Percentiles rank a stretch among this genome's conserved stretches.
Conservation (phyloP, 2,329 filamentous ascomycete species). For the Epichloe baconii region DNA sequence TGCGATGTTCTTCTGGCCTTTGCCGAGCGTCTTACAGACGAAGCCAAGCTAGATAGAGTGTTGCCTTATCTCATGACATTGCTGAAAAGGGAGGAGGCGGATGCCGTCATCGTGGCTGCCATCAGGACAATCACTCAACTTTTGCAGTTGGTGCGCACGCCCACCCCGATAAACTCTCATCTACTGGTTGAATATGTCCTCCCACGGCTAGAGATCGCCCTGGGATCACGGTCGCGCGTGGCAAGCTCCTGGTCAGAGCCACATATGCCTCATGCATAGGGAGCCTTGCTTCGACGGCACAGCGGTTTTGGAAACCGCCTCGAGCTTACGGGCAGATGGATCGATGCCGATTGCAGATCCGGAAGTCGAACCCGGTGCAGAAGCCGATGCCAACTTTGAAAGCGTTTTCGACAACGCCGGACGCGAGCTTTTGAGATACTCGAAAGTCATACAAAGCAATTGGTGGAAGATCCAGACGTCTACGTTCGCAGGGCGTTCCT, state of each 20-base stretch:
- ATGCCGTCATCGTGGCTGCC: slow-evolving; percentile 74
- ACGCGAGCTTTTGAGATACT: slow-evolving; percentile 70
- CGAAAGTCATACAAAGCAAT: slow-evolving; percentile 74
- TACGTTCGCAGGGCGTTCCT: slow-evolving; percentile 84
- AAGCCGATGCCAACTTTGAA: slow-evolving; percentile 59
- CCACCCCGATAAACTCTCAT: slow-evolving; percentile 64
- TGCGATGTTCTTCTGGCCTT: slow-evolving; percentile 90
- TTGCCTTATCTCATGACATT: slow-evolving; percentile 79
- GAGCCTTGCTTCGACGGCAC: slow-evolving; percentile 73
- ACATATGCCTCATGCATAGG: slow-evolving; percentile 90
- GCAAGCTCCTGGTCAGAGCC: slow-evolving; percentile 64
- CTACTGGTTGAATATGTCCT: slow-evolving; percentile 57
- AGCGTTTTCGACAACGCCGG: slow-evolving; percentile 82
- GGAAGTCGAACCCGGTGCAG: slow-evolving; percentile 59
- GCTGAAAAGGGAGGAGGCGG: slow-evolving; percentile 60
- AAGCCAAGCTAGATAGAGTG: slow-evolving; percentile 88
- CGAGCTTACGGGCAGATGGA: slow-evolving; percentile 72
- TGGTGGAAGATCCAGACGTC: slow-evolving; percentile 76
- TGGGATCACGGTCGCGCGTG: slow-evolving; percentile 29
- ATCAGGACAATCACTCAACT: slow-evolving; percentile 81
- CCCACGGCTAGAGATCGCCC: slow-evolving; percentile 44
- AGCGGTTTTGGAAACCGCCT: slow-evolving; percentile 83
- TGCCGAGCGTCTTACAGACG: slow-evolving; percentile 80
- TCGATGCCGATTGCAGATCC: slow-evolving; percentile 66
- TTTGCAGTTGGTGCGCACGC: slow-evolving; percentile 73